Conservation (phyloP, 768 basidiomycete genomes). For the Plicaturopsis crispa region DNA sequence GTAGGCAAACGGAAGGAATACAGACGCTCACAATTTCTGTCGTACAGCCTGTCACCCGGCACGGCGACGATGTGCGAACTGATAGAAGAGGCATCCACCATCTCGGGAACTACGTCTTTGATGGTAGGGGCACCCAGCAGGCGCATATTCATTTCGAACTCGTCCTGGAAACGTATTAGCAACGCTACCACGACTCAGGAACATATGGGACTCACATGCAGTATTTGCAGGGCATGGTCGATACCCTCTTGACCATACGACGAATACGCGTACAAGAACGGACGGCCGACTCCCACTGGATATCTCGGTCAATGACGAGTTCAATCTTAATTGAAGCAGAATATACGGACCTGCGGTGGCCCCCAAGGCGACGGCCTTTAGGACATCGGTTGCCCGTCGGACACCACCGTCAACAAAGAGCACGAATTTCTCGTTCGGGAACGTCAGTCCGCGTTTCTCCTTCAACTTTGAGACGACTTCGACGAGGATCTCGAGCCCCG, state of each 20-base stretch:
- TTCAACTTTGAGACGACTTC: constrained; percentile 75
- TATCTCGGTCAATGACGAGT: constrained; percentile 10
- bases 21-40: constrained; percentile 65
- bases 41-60: constrained; percentile 69
- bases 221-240: constrained; percentile 71
- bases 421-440: constrained; percentile 77
- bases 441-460: constrained; percentile 54
- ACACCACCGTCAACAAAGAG: constrained; percentile 95
- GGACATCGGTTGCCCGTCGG: constrained; percentile 79
- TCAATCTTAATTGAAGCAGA: constrained; percentile 34
- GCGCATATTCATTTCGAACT: constrained; percentile 98
- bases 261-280: constrained; percentile 85
- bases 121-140: constrained; percentile 80
- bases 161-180: constrained; percentile 49
- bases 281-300: constrained; percentile 74
- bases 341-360: constrained; percentile 68
- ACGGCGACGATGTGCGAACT: constrained; percentile 57
- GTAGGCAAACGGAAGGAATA: constrained; percentile 4
- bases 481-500: constrained; percentile 84
- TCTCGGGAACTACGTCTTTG: constrained; percentile 72
- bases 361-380: constrained; percentile 84
- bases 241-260: constrained; percentile 87
- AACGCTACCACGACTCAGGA: background rate
- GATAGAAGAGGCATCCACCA: constrained; percentile 83
- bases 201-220: constrained; percentile 42